A percentile compares a stretch with the other conserved stretches of the same genome.
Evolutionary conservation across 371 early-diverging fungal genomes (phyloP).

Genomic region (Rhizopus microsporus): DNA sequence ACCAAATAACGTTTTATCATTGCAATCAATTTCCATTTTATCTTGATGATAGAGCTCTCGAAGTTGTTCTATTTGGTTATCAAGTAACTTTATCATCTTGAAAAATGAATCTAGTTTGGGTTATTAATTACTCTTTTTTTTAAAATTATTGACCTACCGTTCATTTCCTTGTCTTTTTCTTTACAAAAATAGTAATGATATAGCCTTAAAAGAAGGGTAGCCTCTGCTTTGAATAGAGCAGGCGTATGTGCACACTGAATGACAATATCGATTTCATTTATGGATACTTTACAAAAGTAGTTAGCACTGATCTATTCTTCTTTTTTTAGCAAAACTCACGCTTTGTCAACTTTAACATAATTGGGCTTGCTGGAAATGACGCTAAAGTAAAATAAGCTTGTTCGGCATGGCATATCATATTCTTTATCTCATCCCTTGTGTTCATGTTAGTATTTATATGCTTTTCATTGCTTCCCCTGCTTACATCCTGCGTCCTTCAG

Average conservation of each 20-base stretch:
- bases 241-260: constrained; percentile 19
- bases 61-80: constrained; percentile 8
- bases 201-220: constrained; percentile 13
- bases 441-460: too few species aligned
- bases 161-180: not conserved
- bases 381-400: constrained; percentile 18
- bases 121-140: not conserved
- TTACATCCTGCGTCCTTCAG: constrained; percentile 23
- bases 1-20: not conserved
- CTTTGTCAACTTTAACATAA: constrained; percentile 14
- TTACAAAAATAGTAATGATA: constrained; percentile 2
- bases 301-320: not conserved
- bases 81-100: constrained; percentile 6
- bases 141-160: not conserved
- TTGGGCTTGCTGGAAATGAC: constrained; percentile 21
- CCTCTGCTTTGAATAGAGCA: constrained; percentile 22
- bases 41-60: constrained; percentile 16
- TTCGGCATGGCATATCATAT: constrained; percentile 18
- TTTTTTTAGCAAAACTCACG: constrained; percentile 3
- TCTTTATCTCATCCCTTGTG: constrained; percentile 7
- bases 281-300: constrained; percentile 9
- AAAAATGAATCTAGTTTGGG: not conserved
- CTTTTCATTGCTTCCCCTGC: not conserved
- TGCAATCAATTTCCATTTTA: constrained; percentile 5
- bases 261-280: constrained; percentile 13